Evolutionary conservation across 2,329 filamentous ascomycete species (phyloP), one percentile per base, ranked within the genome.

Genomic region (Penicillium sp.): DNA sequence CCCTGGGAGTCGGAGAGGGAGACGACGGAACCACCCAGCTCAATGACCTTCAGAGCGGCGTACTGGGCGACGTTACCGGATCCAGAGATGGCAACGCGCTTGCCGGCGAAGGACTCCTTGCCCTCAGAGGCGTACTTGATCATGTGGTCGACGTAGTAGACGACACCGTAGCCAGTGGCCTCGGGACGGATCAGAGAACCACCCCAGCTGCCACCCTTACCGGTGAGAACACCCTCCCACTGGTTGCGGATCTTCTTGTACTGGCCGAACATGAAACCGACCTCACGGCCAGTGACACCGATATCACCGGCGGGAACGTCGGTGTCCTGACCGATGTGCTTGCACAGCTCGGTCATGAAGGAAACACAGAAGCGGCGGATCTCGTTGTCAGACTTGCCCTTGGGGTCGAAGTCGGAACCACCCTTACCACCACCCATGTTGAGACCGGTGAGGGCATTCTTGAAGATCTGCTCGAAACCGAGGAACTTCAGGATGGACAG

Each of bases 381-480:
- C 85, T 97, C 94, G 75, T 87, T 90, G 79, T 99, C 92, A 52
- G 88, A 90, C 86, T 97, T 97, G 81, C 92, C 92, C 86, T 97
- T 99, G 77, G 94, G 94, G 79, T 97, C 92, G 76, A 99, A 97
- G 83, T 97, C 94, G 75, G 93, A 88, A 71, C 94, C 94, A 79
- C 94, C 94, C 83, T 97, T 97, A 72, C 90, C 94, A 80, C 94
- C 94, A 64, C 94, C 94, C 87, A 99, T 97, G 81, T 86, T 91
- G 71, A 95, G 80, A 72, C 94, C 94, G 59, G 94, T 97, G 66
- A 97, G 82, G 65, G 94, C 94, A 90, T 97, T 97, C 86, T 97
- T 97, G 85, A 97, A 97, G 80, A 93, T 95, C 82, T 97, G 94
- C 87, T 99, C 94, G 71, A 97, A 97, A 64, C 93, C 94, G 72